Conservation (phyloP, 2,329 filamentous ascomycete species). For the Trichothecium sympodiale region DNA sequence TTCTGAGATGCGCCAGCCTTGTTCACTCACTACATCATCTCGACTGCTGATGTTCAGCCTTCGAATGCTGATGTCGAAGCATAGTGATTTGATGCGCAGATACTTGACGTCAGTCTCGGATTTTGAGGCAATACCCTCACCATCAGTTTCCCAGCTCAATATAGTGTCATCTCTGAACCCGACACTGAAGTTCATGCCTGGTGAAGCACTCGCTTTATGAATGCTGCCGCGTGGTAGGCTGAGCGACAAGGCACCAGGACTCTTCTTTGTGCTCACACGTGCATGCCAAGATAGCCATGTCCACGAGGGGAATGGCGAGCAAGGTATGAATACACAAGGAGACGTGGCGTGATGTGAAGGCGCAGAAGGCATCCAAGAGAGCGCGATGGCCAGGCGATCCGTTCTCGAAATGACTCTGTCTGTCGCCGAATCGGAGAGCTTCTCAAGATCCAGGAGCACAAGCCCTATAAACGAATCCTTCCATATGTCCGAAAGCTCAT, state of each 20-base stretch:
- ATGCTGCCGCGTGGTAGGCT: constrained; percentile 14
- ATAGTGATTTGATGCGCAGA: constrained; percentile 21
- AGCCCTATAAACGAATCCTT: constrained; percentile 21
- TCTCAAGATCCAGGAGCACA: constrained; percentile 21
- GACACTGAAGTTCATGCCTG: constrained; percentile 20
- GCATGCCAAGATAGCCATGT: constrained; percentile 25
- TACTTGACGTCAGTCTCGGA: constrained; percentile 16
- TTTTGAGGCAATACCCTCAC: constrained; percentile 17
- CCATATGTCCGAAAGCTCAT: constrained; percentile 13
- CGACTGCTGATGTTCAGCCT: constrained; percentile 1
- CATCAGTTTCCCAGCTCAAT: constrained; percentile 23
- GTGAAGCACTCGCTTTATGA: constrained; percentile 14
- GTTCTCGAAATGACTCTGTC: constrained; percentile 15
- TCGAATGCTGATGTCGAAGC: constrained; percentile 18
- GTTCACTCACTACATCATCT: too few species aligned
- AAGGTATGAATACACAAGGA: constrained; percentile 4
- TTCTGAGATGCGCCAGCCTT: not conserved
- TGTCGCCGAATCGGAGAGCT: constrained; percentile 14
- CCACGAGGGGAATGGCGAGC: constrained; percentile 23
- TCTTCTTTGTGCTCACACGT: constrained; percentile 9
- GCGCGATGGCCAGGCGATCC: constrained; percentile 21
- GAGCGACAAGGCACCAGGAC: constrained; percentile 16
- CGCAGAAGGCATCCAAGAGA: constrained; percentile 19
- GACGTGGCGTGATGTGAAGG: constrained; percentile 1
- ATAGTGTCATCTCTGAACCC: constrained; percentile 21